These are phyloP conservation scores for Triglochin maritima DNA, from an alignment of 106 monocot species.

Conservation along the genomic window DNA sequence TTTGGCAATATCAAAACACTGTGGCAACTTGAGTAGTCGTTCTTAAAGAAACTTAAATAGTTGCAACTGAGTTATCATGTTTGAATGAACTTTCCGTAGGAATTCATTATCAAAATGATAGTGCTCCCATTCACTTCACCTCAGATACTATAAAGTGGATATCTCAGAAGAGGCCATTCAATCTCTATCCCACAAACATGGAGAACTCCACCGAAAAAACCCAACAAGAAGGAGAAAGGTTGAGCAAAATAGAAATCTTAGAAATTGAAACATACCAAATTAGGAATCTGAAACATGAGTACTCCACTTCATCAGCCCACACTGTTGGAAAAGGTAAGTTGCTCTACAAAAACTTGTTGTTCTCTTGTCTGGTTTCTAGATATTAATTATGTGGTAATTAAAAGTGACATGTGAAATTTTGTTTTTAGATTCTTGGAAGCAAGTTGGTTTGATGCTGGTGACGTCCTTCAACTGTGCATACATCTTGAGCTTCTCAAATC, in stretches of 20 bases:
- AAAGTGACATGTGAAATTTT: not conserved
- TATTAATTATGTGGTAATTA: not conserved
- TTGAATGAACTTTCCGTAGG: no score
- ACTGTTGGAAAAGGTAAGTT: slow-evolving; percentile 17
- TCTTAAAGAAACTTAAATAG: no score
- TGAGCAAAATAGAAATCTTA: not conserved
- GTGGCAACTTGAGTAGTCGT: no score
- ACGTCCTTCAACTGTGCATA: slow-evolving; percentile 50
- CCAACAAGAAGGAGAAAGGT: not conserved
- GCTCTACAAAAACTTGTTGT: not conserved
- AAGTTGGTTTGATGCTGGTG: slow-evolving; percentile 37
- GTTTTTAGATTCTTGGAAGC: slow-evolving; percentile 40
- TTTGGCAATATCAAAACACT: no score
- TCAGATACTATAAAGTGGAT: no score
- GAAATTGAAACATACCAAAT: not conserved
- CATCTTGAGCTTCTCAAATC: slow-evolving; percentile 52
- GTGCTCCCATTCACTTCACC: no score
- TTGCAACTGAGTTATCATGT: no score
- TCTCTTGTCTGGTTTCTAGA: not conserved
- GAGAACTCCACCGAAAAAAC: no score
- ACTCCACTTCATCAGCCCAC: slow-evolving; percentile 12
- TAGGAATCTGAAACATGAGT: not conserved
- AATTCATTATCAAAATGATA: no score
- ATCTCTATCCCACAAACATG: no score
- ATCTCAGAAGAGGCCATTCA: no score